These are phyloP conservation scores for Solanum etuberosum DNA, from an alignment of 257 asterid species.

Conservation along the genomic window DNA sequence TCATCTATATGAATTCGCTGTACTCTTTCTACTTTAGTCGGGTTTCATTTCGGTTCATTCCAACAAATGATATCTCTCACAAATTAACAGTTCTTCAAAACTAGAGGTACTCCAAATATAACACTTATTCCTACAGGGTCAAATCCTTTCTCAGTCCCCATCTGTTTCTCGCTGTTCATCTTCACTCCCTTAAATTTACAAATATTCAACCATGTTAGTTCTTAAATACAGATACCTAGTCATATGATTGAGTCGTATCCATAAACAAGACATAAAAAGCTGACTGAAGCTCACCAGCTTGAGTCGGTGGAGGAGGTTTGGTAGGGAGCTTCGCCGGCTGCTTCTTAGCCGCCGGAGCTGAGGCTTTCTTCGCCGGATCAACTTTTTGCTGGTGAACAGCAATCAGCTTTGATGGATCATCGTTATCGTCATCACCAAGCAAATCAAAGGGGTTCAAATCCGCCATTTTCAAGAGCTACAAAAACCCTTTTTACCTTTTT, in stretches of 20 bases:
- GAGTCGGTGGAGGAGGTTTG: slow-evolving; percentile 70
- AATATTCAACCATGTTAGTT: not conserved
- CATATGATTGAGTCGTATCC: not conserved
- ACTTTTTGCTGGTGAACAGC: slow-evolving; percentile 51
- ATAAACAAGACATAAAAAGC: not conserved
- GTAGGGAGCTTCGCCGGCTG: slow-evolving; percentile 56
- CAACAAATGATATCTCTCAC: not conserved
- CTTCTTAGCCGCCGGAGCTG: slow-evolving; percentile 28
- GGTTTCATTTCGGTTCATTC: not conserved
- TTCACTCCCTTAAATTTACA: not conserved
- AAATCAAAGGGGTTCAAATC: slow-evolving; percentile 78
- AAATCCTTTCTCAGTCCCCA: not conserved
- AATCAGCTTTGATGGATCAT: slow-evolving; percentile 48
- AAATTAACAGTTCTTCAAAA: not conserved
- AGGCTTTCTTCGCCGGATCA: slow-evolving; percentile 39
- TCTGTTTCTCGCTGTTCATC: not conserved
- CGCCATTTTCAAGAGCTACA: slow-evolving; percentile 44
- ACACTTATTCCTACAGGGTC: not conserved
- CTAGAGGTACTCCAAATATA: not conserved
- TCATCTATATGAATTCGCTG: not conserved
- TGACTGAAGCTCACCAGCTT: slow-evolving; percentile 41
- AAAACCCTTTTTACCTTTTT: not conserved
- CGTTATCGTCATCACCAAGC: slow-evolving; percentile 64
- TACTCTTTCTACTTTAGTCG: not conserved
- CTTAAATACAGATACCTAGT: not conserved